These are phyloP conservation scores for Xylaria sp. DNA, from an alignment of 2,329 filamentous ascomycete genomes.

Conservation along the genomic window DNA sequence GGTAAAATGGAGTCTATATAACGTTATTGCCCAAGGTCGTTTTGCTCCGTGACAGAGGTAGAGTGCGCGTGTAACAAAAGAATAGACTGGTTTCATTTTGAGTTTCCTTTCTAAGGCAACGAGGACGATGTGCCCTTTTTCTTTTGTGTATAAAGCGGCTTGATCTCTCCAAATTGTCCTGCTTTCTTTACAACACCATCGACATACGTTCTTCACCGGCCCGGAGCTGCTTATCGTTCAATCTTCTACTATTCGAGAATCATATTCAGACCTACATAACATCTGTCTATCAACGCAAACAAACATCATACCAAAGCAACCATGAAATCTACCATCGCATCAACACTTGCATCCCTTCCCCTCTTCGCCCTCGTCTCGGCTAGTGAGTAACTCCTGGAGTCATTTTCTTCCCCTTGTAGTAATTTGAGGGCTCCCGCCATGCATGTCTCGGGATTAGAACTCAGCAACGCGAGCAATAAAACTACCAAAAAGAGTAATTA, in stretches of 20 bases:
- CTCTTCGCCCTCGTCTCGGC: not conserved
- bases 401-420: too few species aligned
- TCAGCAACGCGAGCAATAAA: too few species aligned
- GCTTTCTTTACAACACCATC: not conserved
- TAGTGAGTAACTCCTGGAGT: too few species aligned
- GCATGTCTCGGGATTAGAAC: too few species aligned
- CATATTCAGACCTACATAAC: not conserved
- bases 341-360: not conserved
- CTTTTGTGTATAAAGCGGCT: not conserved
- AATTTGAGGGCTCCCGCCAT: too few species aligned
- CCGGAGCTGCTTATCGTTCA: not conserved
- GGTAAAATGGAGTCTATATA: too few species aligned
- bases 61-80: too few species aligned
- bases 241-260: not conserved
- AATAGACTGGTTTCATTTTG: too few species aligned
- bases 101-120: too few species aligned
- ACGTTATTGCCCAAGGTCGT: too few species aligned
- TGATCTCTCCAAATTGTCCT: not conserved
- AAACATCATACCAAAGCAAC: not conserved
- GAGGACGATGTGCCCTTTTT: not conserved
- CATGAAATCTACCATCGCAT: not conserved
- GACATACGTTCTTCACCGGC: not conserved
- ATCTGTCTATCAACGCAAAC: not conserved
- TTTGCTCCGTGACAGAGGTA: too few species aligned
- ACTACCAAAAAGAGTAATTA: too few species aligned